Evolutionary conservation across 192 early-diverging fungal genomes (phyloP).

Genomic region (Phlyctochytrium planicorne): DNA sequence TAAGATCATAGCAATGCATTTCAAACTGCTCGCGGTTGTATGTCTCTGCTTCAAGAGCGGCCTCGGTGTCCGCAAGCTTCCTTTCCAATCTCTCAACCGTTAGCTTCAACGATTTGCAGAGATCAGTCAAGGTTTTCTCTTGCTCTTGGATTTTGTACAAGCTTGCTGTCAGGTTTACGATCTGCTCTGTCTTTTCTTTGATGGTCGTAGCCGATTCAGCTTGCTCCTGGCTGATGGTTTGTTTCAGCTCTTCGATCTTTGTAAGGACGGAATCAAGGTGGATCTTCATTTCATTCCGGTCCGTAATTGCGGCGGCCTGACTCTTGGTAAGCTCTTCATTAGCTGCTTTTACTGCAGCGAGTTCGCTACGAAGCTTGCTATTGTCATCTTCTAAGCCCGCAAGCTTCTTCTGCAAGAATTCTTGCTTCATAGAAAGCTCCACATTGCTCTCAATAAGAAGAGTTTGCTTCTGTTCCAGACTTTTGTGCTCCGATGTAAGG

Average conservation of each 20-base stretch:
- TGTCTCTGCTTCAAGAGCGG: slow-evolving; percentile 34
- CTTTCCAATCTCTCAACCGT: slow-evolving; percentile 36
- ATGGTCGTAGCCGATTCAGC: slow-evolving; percentile 30
- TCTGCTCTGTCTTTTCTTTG: slow-evolving; percentile 39
- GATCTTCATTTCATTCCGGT: slow-evolving; percentile 35
- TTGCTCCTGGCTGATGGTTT: slow-evolving; percentile 33
- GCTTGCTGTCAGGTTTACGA: slow-evolving; percentile 30
- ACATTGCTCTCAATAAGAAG: slow-evolving; percentile 29
- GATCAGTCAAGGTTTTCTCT: slow-evolving; percentile 21
- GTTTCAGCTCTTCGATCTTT: slow-evolving; percentile 40
- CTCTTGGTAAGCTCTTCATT: slow-evolving; percentile 16
- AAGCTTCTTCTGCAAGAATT: slow-evolving; percentile 25
- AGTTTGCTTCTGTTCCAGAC: slow-evolving; percentile 32
- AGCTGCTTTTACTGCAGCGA: slow-evolving; percentile 9
- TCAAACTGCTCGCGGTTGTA: slow-evolving; percentile 45
- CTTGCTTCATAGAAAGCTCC: slow-evolving; percentile 26
- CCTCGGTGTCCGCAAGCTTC: slow-evolving; percentile 31
- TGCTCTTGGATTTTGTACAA: slow-evolving; percentile 36
- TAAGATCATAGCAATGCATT: slow-evolving; percentile 39
- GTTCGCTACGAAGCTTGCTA: neutral
- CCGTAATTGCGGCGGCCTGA: slow-evolving; percentile 8
- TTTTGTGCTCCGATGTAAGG: slow-evolving; percentile 32
- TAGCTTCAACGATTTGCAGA: slow-evolving; percentile 28
- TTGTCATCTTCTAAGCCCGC: slow-evolving; percentile 21
- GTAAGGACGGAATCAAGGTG: slow-evolving; percentile 40